Evolutionary conservation across 768 basidiomycete species (phyloP), one percentile per base, ranked within the genome.

Genomic region (Lepiota brunneoincarnata): DNA sequence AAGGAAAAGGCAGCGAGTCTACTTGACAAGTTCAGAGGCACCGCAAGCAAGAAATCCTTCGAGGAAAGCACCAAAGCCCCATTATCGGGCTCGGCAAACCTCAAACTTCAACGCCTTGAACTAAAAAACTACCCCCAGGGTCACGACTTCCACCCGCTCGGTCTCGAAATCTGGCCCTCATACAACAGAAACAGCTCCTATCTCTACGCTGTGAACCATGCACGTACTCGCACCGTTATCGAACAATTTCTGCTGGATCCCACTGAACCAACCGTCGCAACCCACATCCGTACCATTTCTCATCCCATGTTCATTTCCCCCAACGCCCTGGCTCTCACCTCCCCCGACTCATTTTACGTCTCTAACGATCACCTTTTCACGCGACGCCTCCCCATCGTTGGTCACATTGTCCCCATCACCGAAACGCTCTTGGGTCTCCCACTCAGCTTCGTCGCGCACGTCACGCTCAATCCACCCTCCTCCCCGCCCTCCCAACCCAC

Each of bases 91-190:
- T 24, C 53, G 17, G 48, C 54, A 0, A 57, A 64, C 17, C 56
- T 46, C 9, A 58, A 64, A 39, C 67, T 77, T 1, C 69, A 71
- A 20, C 77, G 72, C 11, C 59, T 87, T 34, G 58, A 68, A 1
- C 61, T 89, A 31, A 62, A 69, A 17, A 75, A 75, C 5, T 89
- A 83, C 59, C 89, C 87, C 0, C 54, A 66, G 12, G 62, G 54
- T 1, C 81, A 84, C 61, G 80, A 83, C 59, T 91, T 89, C 61
- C 89, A 90, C 60, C 88, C 89, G 0, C 76, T 91, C 2, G 89
- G 87, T 1, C 62, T 85, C 47, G 86, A 80, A 26, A 62, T 82
- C 1, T 82, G 75, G 61, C 82, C 81, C 4, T 83, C 82, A 0
- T 63, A 68, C 56, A 61, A 65, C 7, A 76, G 79, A 2, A 72